Evolutionary conservation across 192 early-diverging fungal genomes (phyloP), one percentile per base, ranked within the genome.

Genomic region (Gryganskiella cystojenkinii): DNA sequence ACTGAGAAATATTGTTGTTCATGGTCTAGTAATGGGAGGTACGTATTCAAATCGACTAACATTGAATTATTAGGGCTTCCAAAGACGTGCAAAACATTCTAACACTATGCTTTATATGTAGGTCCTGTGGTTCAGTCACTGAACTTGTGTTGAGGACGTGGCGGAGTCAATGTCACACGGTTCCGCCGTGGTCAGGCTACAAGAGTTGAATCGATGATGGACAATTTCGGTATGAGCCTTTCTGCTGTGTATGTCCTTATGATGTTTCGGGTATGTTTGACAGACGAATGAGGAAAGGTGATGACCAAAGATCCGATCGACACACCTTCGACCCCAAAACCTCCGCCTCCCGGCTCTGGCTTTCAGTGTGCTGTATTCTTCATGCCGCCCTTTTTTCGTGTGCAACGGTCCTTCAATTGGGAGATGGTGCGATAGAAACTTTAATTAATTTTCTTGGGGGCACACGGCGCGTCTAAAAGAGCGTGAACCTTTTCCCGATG

Each of bases 21-120:
- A 47, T 35, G 51, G 62, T 49, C 62, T 64, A 11, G 50, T 64
- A 15, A 64, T 64, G 22, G 62, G 62, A 31, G 62, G 62, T 64
- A n/a, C n/a, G n/a, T n/a, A 64, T 51, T 24, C 58, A 60, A 43
- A 60, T 46, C 11, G 27, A 50, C 47, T 24, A 50, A 50, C 47
- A 20, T 50, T 13, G 47, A 50, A 50, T 13, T 20, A 50, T 50
- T 50, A 19, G 47, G 47, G 15, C 47, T 35, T 45, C 45, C 42
- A 24, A 20, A 5, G 56, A 24, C 25, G 45, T 60, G 58, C 44
- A 62, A 62, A 31, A 42, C 14, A 50, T 6, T 50, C 60, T 62
- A 42, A 62, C 46, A 6, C 47, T 30, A 46, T 31, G 24, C 25
- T 44, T 62, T 62, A 25, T 19, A 62, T 62, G 46, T 62, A 62